Percentiles rank a stretch among this genome's conserved stretches.
Evolutionary conservation across 2,329 filamentous ascomycete species (phyloP).

Genomic region (Corinectria fuckeliana): DNA sequence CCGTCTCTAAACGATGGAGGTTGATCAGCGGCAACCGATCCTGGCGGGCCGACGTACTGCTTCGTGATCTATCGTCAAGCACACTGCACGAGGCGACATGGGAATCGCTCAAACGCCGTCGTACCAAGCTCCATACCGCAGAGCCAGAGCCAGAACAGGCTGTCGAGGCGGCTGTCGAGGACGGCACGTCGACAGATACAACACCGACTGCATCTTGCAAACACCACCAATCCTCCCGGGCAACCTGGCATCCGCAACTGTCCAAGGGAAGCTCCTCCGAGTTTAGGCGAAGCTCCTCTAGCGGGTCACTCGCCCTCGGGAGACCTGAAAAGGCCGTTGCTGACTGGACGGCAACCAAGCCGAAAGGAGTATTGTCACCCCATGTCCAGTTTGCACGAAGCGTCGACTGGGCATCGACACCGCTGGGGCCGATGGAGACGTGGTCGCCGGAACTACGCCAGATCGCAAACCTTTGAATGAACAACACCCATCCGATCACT

Average conservation of each 20-base stretch:
- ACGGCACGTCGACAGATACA: neutral
- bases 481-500: conserved; percentile 52
- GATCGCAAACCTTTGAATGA: conserved; percentile 46
- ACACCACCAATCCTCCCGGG: neutral
- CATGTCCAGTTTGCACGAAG: conserved; percentile 41
- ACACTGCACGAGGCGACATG: neutral
- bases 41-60: conserved; percentile 32
- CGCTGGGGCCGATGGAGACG: conserved; percentile 50
- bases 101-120: neutral
- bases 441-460: conserved; percentile 55
- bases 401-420: conserved; percentile 52
- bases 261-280: conserved; percentile 38
- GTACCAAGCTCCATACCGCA: neutral
- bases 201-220: conserved; percentile 3
- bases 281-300: conserved; percentile 36
- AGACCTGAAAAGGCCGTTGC: conserved; percentile 43
- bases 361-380: conserved; percentile 39
- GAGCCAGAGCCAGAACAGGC: neutral
- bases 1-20: conserved; percentile 47
- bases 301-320: conserved; percentile 38
- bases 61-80: conserved; percentile 4
- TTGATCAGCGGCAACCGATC: conserved; percentile 49
- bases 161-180: neutral
- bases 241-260: conserved; percentile 3
- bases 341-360: conserved; percentile 44